Base-by-base conservation (phyloP, 768 basidiomycete species). In the Chalciporus pseudorubinellus region DNA sequence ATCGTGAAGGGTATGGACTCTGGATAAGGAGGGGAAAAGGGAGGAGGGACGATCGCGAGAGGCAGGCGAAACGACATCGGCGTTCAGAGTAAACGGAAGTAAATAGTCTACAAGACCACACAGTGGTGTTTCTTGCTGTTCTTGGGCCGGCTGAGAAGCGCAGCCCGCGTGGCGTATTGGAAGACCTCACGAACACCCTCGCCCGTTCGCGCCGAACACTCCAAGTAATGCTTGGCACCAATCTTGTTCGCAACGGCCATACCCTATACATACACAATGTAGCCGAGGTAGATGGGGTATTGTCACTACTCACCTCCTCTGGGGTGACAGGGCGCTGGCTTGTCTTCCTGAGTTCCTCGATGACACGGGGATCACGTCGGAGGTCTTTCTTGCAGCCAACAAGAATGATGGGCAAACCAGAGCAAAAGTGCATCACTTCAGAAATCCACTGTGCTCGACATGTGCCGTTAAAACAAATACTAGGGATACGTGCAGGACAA, bases 351-450 rank as follows among this genome's bases (percentile, higher is more conserved):
- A 99, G 83, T 74, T 95, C 93, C 54, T 97, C 93, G 48, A 95
- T 89, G 44, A 95, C 93, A 67, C 92, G 83, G 28, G 83, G 82
- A 74, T 99, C 95, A 63, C 90, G 85, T 71, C 95, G 79, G 55
- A 99, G 82, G 74, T 99, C 97, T 81, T 95, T 98, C 85, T 98
- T 98, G 83, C 92, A 97, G 14, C 92, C 97, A 58, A 99, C 95
- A 51, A 99, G 88, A 66, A 99, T 92, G 75, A 97, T 88, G 43
- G 97, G 97, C 40, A 98, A 77, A 44, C 88, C 89, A 9, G 89
- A 80, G 70, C 95, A 98, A 74, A 98, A 97, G 72, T 98, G 97
- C 80, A 92, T 88, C 39, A 99, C 95, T 69, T 99, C 95, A 34
- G 93, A 91, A 65, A 98, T 95, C 95, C 95, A 99, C 94, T 98